Conservation (phyloP, 305 asterid species). For the Fraxinus greggii region DNA sequence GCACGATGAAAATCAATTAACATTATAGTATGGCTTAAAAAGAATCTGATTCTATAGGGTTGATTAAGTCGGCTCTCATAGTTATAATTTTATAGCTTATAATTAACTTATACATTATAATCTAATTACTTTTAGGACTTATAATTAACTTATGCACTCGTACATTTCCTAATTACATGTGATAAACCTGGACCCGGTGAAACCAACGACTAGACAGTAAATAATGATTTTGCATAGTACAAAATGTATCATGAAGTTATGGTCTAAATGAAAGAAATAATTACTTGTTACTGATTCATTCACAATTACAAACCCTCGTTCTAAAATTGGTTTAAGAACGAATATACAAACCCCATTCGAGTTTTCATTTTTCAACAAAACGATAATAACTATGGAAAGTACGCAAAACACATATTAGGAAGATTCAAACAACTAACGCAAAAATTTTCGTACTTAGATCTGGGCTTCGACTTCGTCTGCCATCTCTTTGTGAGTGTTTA, state of each 20-base stretch:
- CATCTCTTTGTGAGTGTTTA: neutral
- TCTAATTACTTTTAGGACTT: neutral
- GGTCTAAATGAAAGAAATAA: neutral
- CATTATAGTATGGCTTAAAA: neutral
- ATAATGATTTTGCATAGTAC: neutral
- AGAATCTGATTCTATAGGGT: neutral
- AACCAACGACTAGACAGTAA: neutral
- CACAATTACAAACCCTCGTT: neutral
- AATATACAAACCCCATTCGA: neutral
- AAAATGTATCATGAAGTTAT: neutral
- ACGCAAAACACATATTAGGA: no score
- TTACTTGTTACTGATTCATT: neutral
- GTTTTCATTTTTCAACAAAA: neutral
- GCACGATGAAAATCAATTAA: neutral
- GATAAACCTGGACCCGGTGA: neutral
- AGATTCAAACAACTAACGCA: no score
- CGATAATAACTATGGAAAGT: no score
- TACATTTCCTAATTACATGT: neutral
- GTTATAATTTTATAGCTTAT: neutral
- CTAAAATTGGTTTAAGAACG: neutral
- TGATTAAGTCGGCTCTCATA: neutral
- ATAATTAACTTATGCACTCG: neutral
- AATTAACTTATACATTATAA: neutral
- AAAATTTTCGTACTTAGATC: neutral
- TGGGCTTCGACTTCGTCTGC: neutral